Evolutionary conservation across 768 basidiomycete species (phyloP), one percentile per base, ranked within the genome.

Genomic region (Dioszegia aurantiaca): DNA sequence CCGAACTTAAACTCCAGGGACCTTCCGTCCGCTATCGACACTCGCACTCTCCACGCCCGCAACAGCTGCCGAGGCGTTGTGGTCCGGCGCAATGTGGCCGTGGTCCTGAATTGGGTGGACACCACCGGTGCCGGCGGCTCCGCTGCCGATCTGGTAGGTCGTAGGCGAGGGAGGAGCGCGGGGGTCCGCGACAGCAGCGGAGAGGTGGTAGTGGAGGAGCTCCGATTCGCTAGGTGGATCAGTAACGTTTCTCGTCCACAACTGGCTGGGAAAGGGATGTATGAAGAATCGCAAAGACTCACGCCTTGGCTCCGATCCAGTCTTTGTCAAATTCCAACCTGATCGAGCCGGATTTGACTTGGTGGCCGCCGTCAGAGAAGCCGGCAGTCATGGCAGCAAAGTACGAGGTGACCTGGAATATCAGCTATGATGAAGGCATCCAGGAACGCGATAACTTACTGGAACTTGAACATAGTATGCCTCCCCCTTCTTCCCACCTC

Each of bases 251-350:
- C n/a, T n/a, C n/a, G n/a, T n/a, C n/a, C n/a, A n/a, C n/a, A n/a
- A n/a, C n/a, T n/a, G n/a, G n/a, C n/a, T n/a, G n/a, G n/a, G n/a
- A n/a, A n/a, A n/a, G n/a, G n/a, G 54, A 56, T 24, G 10, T n/a
- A 45, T 24, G 2, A 17, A 19, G 10, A 28, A 4, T 27, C 14
- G 42, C 10, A n/a, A 26, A 12, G 0, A 65, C 73, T 55, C 52
- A 73, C 73, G 57, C 73, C 60, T 75, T 73, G 26, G 73, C 73
- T 40, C 73, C 73, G 46, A 75, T 69, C 73, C 73, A 75, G 27
- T 73, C 71, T 55, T 69, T 73, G 65, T 75, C 73, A 58, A 75
- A 75, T 42, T 72, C 64, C 47, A 75, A 67, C 54, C 64, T 61
- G 68, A 75, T 71, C 21, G 57, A 55, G 8, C 73, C 73, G 11